Percentiles rank a stretch among this genome's conserved stretches.
phyloP scores from a whole-genome alignment of 768 basidiomycete genomes.

The Gymnopilus dilepis region DNA sequence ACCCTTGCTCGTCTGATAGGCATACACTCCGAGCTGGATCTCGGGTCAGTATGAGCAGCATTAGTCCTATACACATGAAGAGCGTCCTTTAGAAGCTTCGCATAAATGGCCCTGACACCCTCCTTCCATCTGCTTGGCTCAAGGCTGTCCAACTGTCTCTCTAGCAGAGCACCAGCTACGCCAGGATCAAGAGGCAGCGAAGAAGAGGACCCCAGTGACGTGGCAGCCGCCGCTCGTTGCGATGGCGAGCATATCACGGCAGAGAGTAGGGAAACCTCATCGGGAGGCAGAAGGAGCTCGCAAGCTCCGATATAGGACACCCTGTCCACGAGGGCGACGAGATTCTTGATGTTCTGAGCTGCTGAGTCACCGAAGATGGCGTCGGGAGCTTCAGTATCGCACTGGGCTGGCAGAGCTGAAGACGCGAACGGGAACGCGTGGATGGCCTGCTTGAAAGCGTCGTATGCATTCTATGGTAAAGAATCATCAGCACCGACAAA shows the following conservation, averaged over 20 bases:
- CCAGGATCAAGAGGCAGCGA: slow-evolving; percentile 24
- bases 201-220: not conserved
- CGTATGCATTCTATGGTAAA: slow-evolving; percentile 59
- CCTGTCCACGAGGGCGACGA: slow-evolving; percentile 65
- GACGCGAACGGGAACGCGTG: slow-evolving; percentile 56
- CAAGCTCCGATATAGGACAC: slow-evolving; percentile 69
- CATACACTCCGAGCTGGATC: slow-evolving; percentile 31
- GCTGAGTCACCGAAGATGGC: slow-evolving; percentile 43
- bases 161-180: slow-evolving; percentile 61
- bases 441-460: slow-evolving; percentile 58
- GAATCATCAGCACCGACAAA: not conserved
- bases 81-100: slow-evolving; percentile 51
- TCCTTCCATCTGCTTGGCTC: slow-evolving; percentile 63
- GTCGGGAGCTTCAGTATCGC: slow-evolving; percentile 32
- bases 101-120: slow-evolving; percentile 47
- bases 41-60: not conserved
- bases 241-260: slow-evolving; percentile 12
- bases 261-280: slow-evolving; percentile 51
- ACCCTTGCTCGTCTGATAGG: slow-evolving; percentile 66
- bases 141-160: slow-evolving; percentile 63
- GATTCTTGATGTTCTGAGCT: slow-evolving; percentile 53
- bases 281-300: slow-evolving; percentile 63
- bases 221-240: not conserved
- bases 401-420: slow-evolving; percentile 42
- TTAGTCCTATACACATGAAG: slow-evolving; percentile 52